Base-by-base conservation (phyloP, 768 basidiomycete genomes). In the Strobilomyces echinocephalus region DNA sequence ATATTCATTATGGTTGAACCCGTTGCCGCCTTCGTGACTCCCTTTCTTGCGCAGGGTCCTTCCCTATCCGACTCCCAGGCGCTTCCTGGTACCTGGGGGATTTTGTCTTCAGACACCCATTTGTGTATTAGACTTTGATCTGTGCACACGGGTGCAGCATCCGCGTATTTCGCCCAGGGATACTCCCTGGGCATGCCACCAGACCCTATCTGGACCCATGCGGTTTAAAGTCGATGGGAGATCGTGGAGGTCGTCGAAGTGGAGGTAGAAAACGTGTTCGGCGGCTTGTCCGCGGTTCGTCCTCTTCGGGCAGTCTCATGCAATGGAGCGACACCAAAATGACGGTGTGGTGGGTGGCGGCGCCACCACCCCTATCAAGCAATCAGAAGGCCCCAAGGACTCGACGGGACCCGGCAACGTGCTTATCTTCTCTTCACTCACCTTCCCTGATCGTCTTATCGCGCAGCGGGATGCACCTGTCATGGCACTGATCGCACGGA, bases 181-280 rank as follows among this genome's bases (percentile, higher is more conserved):
- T 26, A 14, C 20, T 20, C 34, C 40, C 31, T 7, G 20, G 18
- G 15, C 35, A 40, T 50, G 35, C 24, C 24, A 24, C 2, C 4
- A n/a, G n/a, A 24, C 24, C 24, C 24, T 4, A 24, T 4, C 24
- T 24, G 9, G 40, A 3, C 9, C 44, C 34, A 53, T 42, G 55
- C 56, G 49, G 50, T 39, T 56, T 34, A 43, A 49, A 35, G 38
- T 52, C 31, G 34, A 39, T 41, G 15, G 24, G 30, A 38, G 39
- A 33, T 38, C 36, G 18, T 41, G 49, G 52, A n/a, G 44, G 31
- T 26, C 16, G 26, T 47, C 18, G 45, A 38, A 41, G n/a, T 39
- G 33, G 26, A 26, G 46, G 46, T 21, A 44, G 31, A 15, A 46
- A 20, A n/a, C 15, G 24, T 11, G 41, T 12, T 38, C 15, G n/a